Evolutionary conservation across 495 filamentous ascomycete species (phyloP).

Genomic region (Neurospora sp.): DNA sequence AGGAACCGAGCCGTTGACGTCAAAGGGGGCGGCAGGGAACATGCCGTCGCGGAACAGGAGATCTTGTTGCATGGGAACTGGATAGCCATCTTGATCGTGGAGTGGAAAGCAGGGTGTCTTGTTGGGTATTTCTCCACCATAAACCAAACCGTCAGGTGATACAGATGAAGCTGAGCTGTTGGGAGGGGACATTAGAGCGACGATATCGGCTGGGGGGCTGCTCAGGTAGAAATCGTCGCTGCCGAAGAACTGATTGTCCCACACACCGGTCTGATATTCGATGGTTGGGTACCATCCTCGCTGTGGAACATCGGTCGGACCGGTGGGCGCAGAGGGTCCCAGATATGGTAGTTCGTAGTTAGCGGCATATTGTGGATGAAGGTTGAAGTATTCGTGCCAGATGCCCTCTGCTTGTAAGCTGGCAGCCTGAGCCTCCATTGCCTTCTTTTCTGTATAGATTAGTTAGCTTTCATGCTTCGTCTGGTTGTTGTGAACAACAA

Average conservation of each 20-base stretch:
- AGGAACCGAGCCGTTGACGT: neutral
- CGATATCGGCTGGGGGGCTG: neutral
- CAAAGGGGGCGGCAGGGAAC: neutral
- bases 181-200: neutral
- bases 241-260: neutral
- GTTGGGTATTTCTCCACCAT: neutral
- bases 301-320: neutral
- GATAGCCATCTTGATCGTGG: neutral
- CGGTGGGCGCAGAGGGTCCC: neutral
- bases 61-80: neutral
- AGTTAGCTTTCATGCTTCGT: neutral
- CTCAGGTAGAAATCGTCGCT: neutral
- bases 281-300: neutral
- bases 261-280: neutral
- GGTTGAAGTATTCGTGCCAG: conserved; percentile 2
- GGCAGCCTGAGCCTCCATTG: neutral
- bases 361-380: neutral
- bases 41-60: neutral
- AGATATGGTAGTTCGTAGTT: neutral
- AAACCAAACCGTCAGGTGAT: neutral
- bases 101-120: neutral
- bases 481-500: neutral
- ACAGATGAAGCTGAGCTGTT: neutral
- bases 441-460: conserved; percentile 1
- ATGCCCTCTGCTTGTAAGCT: neutral